Percentiles rank a stretch among this genome's conserved stretches.
Evolutionary conservation across 2,329 filamentous ascomycete species (phyloP).

Genomic region (Tolypocladium capitatum): DNA sequence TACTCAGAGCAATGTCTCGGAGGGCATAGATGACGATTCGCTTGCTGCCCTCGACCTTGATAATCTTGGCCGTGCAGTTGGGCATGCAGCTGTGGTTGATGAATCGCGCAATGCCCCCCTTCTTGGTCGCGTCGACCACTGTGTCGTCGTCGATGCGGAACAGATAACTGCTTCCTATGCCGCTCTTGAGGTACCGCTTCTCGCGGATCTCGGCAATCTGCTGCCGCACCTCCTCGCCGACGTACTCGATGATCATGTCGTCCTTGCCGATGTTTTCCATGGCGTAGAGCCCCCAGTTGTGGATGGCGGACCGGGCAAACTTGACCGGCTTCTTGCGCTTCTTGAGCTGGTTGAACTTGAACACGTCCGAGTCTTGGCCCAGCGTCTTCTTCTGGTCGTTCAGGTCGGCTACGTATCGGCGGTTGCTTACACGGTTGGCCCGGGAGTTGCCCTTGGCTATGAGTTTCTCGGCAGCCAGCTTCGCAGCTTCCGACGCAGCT

Average conservation of each 20-base stretch:
- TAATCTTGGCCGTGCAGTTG: constrained; percentile 98
- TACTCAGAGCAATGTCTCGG: constrained; percentile 89
- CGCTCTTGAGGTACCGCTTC: constrained; percentile 82
- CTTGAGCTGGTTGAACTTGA: constrained; percentile 98
- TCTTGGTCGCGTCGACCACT: constrained; percentile 95
- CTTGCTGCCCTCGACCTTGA: constrained; percentile 95
- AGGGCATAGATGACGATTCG: constrained; percentile 97
- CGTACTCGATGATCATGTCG: constrained; percentile 99
- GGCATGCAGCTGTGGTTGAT: constrained; percentile 98
- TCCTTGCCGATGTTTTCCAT: constrained; percentile 95
- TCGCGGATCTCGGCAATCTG: constrained; percentile 96
- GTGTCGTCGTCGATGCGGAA: constrained; percentile 98
- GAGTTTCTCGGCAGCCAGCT: constrained; percentile 65
- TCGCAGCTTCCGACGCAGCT: constrained; percentile 56
- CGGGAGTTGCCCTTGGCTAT: constrained; percentile 81
- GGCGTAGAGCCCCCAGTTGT: constrained; percentile 96
- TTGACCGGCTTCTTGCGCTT: constrained; percentile 99
- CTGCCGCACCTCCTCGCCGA: constrained; percentile 92
- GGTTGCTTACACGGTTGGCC: constrained; percentile 89
- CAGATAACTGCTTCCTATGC: constrained; percentile 92
- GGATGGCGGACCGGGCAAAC: constrained; percentile 93
- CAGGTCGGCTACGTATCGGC: constrained; percentile 84
- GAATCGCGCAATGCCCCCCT: constrained; percentile 93
- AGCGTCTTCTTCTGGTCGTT: constrained; percentile 86
- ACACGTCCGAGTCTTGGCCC: constrained; percentile 72